Percentiles rank a stretch among this genome's conserved stretches.
These are phyloP conservation scores for Flaveria robusta DNA, from an alignment of 129 eudicot species.

Conservation along the genomic window DNA sequence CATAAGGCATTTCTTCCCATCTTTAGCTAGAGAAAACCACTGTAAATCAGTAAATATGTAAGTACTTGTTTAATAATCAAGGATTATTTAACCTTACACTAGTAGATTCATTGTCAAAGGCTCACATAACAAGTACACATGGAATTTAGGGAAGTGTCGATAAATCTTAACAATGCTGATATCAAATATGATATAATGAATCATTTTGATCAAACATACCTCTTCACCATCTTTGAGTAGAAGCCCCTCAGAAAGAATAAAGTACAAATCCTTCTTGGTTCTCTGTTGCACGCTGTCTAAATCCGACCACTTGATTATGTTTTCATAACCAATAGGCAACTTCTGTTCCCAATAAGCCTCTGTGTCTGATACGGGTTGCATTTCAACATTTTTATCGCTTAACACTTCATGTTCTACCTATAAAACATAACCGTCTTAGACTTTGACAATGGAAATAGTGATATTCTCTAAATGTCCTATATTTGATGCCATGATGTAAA, in stretches of 20 bases:
- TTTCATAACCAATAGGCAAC: not conserved
- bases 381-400: not conserved
- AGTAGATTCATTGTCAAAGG: too few species aligned
- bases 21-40: constrained; percentile 14
- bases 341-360: not conserved
- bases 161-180: too few species aligned
- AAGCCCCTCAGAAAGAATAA: constrained; percentile 5
- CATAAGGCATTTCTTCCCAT: constrained; percentile 14
- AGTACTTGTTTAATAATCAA: too few species aligned
- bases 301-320: not conserved
- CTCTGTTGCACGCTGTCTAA: not conserved
- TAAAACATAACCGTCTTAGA: not conserved
- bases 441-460: not conserved
- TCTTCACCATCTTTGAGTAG: not conserved
- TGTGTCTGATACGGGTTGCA: not conserved
- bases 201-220: too few species aligned
- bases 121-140: not conserved
- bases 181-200: too few species aligned
- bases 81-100: too few species aligned
- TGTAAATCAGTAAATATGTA: not conserved
- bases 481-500: too few species aligned
- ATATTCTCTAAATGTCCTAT: too few species aligned
- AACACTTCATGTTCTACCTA: constrained; percentile 17
- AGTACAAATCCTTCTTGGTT: constrained; percentile 3
- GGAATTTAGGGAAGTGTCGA: too few species aligned